These are phyloP conservation scores for Apophysomyces sp. DNA, from an alignment of 371 early-diverging fungal species.

Conservation along the genomic window DNA sequence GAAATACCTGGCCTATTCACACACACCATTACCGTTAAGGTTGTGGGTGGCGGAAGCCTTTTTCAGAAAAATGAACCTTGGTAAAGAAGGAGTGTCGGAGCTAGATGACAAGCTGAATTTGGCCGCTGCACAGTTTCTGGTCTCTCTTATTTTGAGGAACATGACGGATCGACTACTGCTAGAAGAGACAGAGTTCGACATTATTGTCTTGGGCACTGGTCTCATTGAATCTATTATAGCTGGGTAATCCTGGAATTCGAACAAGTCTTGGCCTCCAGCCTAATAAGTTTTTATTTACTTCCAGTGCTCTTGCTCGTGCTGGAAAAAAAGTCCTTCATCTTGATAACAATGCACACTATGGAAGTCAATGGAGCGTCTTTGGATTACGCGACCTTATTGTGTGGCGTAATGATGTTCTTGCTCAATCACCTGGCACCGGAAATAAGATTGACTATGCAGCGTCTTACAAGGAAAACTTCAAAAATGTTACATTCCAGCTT, in stretches of 20 bases:
- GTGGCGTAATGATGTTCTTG: constrained; percentile 26
- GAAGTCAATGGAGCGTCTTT: constrained; percentile 73
- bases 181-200: constrained; percentile 68
- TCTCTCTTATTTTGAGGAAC: neutral
- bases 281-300: neutral
- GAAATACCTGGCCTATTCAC: no score
- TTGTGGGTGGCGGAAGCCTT: no score
- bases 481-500: neutral
- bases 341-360: constrained; percentile 85
- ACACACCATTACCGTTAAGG: no score
- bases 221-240: constrained; percentile 85
- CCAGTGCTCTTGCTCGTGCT: constrained; percentile 70
- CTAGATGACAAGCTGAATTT: neutral
- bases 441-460: constrained; percentile 11
- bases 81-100: no score
- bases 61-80: no score
- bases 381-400: constrained; percentile 51
- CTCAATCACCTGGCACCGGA: neutral
- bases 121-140: neutral
- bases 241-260: constrained; percentile 49
- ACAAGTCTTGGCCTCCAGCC: neutral
- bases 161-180: constrained; percentile 4
- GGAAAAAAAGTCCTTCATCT: constrained; percentile 92
- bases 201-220: constrained; percentile 89
- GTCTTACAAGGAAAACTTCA: constrained; percentile 18